phyloP scores from a whole-genome alignment of 2,329 filamentous ascomycete genomes.

The Colletotrichum tropicicola region DNA sequence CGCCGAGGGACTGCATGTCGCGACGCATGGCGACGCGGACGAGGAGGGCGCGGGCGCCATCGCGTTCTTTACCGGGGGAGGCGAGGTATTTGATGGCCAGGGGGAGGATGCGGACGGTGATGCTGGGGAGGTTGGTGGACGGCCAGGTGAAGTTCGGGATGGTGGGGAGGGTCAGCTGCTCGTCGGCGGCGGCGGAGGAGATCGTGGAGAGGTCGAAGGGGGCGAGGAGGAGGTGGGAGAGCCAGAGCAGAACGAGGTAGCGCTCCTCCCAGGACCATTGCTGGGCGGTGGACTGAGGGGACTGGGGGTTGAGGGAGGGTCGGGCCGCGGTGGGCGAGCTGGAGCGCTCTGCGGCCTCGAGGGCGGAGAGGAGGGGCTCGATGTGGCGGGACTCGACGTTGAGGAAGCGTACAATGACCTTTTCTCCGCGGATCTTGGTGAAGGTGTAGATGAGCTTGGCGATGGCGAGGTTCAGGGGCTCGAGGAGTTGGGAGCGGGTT shows the following conservation, averaged over 20 bases:
- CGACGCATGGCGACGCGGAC: constrained; percentile 83
- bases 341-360: constrained; percentile 66
- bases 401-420: constrained; percentile 89
- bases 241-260: constrained; percentile 89
- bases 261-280: constrained; percentile 84
- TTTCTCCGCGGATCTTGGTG: constrained; percentile 93
- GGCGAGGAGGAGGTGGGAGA: constrained; percentile 81
- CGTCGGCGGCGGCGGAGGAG: constrained; percentile 65
- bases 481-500: constrained; percentile 51
- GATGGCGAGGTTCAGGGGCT: constrained; percentile 74
- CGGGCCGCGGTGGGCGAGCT: background rate
- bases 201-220: constrained; percentile 93
- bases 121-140: constrained; percentile 65
- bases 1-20: constrained; percentile 84
- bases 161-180: constrained; percentile 51
- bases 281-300: background rate
- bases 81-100: constrained; percentile 77
- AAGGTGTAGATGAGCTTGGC: constrained; percentile 86
- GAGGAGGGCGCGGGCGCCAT: constrained; percentile 85
- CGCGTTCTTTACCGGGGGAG: constrained; percentile 84
- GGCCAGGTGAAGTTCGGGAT: constrained; percentile 65
- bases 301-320: constrained; percentile 5
- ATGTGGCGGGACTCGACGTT: constrained; percentile 90
- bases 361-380: constrained; percentile 78
- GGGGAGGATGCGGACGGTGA: constrained; percentile 75